Evolutionary conservation across 2,329 filamentous ascomycete species (phyloP), one percentile per base, ranked within the genome.

Genomic region (Tolypocladium cylindrosporum): DNA sequence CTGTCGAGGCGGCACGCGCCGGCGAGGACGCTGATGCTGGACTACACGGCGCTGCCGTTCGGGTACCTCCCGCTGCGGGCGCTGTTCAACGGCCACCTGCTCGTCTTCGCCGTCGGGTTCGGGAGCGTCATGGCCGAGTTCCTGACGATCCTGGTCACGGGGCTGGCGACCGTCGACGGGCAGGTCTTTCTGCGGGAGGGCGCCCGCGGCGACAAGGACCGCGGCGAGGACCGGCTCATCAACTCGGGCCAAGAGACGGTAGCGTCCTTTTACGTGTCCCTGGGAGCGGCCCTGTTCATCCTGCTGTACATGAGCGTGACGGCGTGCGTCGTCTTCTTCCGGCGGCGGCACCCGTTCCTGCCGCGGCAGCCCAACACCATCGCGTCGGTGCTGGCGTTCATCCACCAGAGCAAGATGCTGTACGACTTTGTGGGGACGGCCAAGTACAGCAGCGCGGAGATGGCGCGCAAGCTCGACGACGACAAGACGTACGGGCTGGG

Each of bases 341-440:
- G 82, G 1, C 82, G 89, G 16, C 79, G 85, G 0, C 82, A 85
- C 57, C 82, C 88, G 2, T 91, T 92, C 70, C 75, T 92, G 58
- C 89, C 89, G 1, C 82, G 89, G 5, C 87, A 91, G 74, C 88
- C 89, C 4, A 90, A 86, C 64, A 91, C 88, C 24, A 91, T 93
- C 64, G 85, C 88, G 1, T 86, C 83, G 50, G 83, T 91, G 56
- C 77, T 93, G 57, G 88, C 87, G 0, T 92, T 88, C 66, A 88
- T 92, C 60, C 86, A 92, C 71, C 88, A 91, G 73, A 87, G 82
- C 69, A 89, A 88, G 72, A 91, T 92, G 89, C 74, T 92, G 52
- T 85, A 85, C 61, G 83, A 84, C 66, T 92, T 92, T 70, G 85
- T 90, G 16, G 84, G 82, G 48, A 90, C 87, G 27, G 82, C 86